phyloP scores from a whole-genome alignment of 371 early-diverging fungal species.

The Mortierella sp. region DNA sequence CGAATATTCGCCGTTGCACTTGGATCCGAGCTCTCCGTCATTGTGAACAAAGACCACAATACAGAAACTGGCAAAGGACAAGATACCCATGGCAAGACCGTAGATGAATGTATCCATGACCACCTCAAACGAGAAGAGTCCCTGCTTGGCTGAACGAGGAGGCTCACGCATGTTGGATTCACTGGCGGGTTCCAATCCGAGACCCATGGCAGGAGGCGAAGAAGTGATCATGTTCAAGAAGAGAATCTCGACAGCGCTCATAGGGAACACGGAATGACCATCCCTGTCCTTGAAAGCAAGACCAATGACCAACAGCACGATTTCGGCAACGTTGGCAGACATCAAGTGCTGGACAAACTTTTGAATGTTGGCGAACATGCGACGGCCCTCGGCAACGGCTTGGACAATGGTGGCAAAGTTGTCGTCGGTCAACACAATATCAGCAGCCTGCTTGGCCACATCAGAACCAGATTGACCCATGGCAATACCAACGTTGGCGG shows the following conservation, averaged over 20 bases:
- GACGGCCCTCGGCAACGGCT: conserved; percentile 87
- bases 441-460: conserved; percentile 92
- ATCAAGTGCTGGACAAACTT: conserved; percentile 93
- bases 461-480: conserved; percentile 93
- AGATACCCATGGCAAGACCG: conserved; percentile 74
- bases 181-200: conserved; percentile 88
- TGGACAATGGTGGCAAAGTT: conserved; percentile 89
- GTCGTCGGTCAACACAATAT: conserved; percentile 90
- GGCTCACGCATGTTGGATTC: conserved; percentile 82
- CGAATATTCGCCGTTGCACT: conserved; percentile 69
- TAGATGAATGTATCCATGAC: conserved; percentile 80
- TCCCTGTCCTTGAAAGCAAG: conserved; percentile 70
- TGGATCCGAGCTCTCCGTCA: conserved; percentile 64
- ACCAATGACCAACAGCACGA: conserved; percentile 75
- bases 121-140: conserved; percentile 75
- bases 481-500: conserved; percentile 91
- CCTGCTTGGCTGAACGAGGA: conserved; percentile 77
- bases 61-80: conserved; percentile 76
- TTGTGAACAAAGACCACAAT: conserved; percentile 69
- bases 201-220: conserved; percentile 87
- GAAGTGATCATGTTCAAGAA: conserved; percentile 88
- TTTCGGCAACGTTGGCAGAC: conserved; percentile 73
- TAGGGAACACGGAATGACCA: conserved; percentile 76
- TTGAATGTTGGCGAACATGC: conserved; percentile 92
- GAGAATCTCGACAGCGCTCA: conserved; percentile 87